Conservation (phyloP, 305 asterid genomes). For the Solanum hybrid region DNA sequence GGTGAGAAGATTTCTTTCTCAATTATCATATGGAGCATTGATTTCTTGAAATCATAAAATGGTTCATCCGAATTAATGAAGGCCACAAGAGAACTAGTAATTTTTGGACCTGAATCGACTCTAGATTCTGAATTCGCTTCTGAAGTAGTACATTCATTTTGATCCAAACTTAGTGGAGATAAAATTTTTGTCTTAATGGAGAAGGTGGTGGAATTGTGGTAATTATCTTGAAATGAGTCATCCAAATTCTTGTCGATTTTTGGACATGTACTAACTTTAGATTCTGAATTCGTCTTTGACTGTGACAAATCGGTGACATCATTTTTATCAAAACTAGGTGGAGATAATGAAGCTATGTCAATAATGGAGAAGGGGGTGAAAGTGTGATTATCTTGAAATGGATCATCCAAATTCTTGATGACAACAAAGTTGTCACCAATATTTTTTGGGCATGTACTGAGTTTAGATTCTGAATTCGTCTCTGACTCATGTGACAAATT, state of each 20-base stretch:
- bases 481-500: not conserved
- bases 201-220: not conserved
- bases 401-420: not conserved
- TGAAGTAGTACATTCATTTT: not conserved
- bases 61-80: slow-evolving; percentile 60
- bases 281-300: not conserved
- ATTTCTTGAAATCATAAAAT: slow-evolving; percentile 47
- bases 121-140: not conserved
- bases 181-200: slow-evolving; percentile 8
- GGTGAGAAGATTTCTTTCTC: slow-evolving; percentile 49
- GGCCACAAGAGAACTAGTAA: slow-evolving; percentile 28
- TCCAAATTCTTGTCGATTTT: not conserved
- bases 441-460: not conserved
- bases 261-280: not conserved
- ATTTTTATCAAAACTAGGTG: not conserved
- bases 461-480: not conserved
- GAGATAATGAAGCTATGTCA: slow-evolving; percentile 12
- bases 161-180: slow-evolving; percentile 5
- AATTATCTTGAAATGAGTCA: not conserved
- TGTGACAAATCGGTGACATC: not conserved
- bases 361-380: slow-evolving; percentile 16
- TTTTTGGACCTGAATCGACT: not conserved
- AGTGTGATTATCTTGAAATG: slow-evolving; percentile 13
- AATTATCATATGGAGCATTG: slow-evolving; percentile 65
- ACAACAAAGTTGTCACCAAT: not conserved